phyloP scores from a whole-genome alignment of 345 rosid species.

The Salix suchowensis region DNA sequence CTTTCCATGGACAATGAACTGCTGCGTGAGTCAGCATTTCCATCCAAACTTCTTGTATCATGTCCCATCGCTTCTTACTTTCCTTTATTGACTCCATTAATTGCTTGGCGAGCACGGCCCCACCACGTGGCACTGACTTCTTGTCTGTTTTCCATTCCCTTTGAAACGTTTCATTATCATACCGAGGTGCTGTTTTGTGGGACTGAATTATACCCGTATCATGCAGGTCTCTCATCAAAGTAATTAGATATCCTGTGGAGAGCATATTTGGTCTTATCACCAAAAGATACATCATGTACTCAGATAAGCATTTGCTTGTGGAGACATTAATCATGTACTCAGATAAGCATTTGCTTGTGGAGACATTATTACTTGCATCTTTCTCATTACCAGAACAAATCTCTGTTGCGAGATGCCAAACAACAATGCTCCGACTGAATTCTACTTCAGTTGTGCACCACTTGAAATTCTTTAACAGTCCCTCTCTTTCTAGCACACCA shows the following conservation, averaged over 20 bases:
- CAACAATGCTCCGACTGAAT: conserved; percentile 14
- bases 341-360: too few species aligned
- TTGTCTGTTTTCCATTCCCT: fast-evolving
- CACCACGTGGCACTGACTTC: too few species aligned
- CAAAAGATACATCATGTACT: conserved; percentile 17
- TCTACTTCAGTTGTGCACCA: not conserved
- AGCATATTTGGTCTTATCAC: conserved; percentile 11
- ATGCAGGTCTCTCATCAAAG: too few species aligned
- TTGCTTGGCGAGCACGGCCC: too few species aligned
- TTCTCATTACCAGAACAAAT: conserved; percentile 12
- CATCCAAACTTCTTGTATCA: too few species aligned
- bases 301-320: conserved; percentile 11
- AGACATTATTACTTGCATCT: not conserved
- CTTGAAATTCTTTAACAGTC: too few species aligned
- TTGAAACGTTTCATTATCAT: fast-evolving
- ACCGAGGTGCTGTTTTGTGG: too few species aligned
- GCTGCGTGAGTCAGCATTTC: conserved; percentile 7
- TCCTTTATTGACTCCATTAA: too few species aligned
- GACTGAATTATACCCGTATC: too few species aligned
- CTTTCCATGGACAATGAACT: conserved; percentile 6
- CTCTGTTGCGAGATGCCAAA: conserved; percentile 29
- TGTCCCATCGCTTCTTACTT: too few species aligned
- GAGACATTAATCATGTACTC: too few species aligned
- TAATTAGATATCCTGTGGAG: not conserved
- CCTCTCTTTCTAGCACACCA: not conserved